Evolutionary conservation across 164 flowering plant genomes (phyloP), one percentile per base, ranked within the genome.

Genomic region (Tetracentron sinense): DNA sequence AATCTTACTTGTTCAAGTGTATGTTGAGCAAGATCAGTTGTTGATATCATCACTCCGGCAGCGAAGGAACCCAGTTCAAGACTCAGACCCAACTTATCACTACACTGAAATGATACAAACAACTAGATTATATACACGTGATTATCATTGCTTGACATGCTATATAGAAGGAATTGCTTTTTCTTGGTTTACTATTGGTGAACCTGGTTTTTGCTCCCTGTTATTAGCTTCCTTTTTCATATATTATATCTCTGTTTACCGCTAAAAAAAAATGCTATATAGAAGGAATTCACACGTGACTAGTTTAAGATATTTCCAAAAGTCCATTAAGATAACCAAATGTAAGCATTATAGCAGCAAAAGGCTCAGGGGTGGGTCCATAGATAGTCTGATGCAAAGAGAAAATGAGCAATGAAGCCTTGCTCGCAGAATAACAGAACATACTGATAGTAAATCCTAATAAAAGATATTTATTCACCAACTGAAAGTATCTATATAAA

Each of bases 1-100:
- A 29, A 44, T 22, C 80, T 71, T 78, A 88, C 98, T 75, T 93
- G 98, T 75, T 93, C 96, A 60, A 93, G 94, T 4, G 98, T 93
- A 77, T 88, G 93, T 42, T 88, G 96, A 69, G 86, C 87, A 75
- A 87, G 92, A 83, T 93, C 98, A 60, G 98, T 90, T 20, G 97
- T 88, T 62, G 98, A 82, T 74, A 93, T 93, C 98, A 93, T 90
- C 79, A 93, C 96, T 66, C 98, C 98, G 42, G 98, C 98, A 75
- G 97, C 98, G 78, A 93, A 93, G 17, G 98, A 90, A 48, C 98
- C 98, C 72, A 93, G 77, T 72, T 93, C 98, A 69, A 93, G 86
- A 70, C 98, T 93, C 48, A 93, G 76, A 48, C 98, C 98, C 75
- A 93, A 83, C 87, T 93, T 93, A 66, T 93, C 98, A 72, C 98